Evolutionary conservation across 352 stramenopile species (phyloP), one percentile per base, ranked within the genome.

Genomic region (Aphanomyces cochlioides): DNA sequence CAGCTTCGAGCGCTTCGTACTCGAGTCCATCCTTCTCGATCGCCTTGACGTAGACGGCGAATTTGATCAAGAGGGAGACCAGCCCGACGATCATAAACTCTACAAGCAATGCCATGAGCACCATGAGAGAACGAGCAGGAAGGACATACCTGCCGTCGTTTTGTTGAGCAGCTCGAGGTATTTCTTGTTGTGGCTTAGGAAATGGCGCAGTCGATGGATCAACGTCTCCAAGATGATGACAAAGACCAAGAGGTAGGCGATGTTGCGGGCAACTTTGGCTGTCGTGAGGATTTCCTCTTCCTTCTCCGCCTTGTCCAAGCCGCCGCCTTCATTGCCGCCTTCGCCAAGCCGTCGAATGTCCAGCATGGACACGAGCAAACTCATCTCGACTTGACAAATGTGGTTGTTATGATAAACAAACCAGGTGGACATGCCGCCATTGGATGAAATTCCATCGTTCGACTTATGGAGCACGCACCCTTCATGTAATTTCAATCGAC

Each of bases 121-220:
- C n/a, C 21, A 13, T 15, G 57, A 66, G 28, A 50, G 40, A 61
- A 39, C 37, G 28, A 69, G 53, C 3, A n/a, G 36, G 38, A 28
- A 28, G 28, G 28, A 40, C 21, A 36, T 63, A 70, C 64, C 64
- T 17, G 17, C 15, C 7, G 45, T 63, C 17, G 38, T 64, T n/a
- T 70, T 60, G 39, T 41, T 70, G 50, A 70, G 47, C 64, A 70
- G 28, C 21, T 70, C 47, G 39, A 61, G 36, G 54, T 70, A 70
- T 39, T 70, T 70, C 10, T 60, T 19, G 54, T 70, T 17, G 5
- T 7, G 36, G 15, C 34, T 5, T n/a, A 28, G 34, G 12, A 12
- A 8, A 41, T 63, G 64, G 3, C n/a, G 17, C 10, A 70, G 64
- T 19, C 36, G 21, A 34, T 63, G 64, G 6, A 70, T 47, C 17